Conservation (phyloP, 1,139 yeast genomes). For the Pichia sp. region DNA sequence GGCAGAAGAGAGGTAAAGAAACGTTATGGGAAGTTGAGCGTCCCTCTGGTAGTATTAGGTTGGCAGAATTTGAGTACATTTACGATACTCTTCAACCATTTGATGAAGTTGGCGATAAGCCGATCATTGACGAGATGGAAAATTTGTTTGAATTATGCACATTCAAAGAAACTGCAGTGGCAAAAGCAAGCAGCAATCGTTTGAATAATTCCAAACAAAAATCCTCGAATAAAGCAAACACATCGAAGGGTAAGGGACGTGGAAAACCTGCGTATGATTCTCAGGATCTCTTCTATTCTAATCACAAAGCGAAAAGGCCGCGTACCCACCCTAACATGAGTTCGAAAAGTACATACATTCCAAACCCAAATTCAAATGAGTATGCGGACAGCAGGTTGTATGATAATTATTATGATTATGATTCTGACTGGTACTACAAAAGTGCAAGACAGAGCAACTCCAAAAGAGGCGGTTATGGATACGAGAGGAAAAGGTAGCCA, state of each 20-base stretch:
- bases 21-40: conserved; percentile 65
- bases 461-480: conserved; percentile 5
- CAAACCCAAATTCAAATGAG: background rate
- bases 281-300: conserved; percentile 1
- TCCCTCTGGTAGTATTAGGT: conserved; percentile 42
- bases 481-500: conserved; percentile 5
- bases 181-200: background rate
- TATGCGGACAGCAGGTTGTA: background rate
- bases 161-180: background rate
- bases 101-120: conserved; percentile 35
- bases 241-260: background rate
- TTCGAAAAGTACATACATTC: background rate
- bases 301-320: background rate
- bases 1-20: conserved; percentile 77
- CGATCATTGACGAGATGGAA: conserved; percentile 26
- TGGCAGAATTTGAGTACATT: conserved; percentile 54
- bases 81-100: conserved; percentile 53
- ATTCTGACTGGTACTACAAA: conserved; percentile 7
- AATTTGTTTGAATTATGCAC: conserved; percentile 20
- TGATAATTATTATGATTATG: conserved; percentile 2
- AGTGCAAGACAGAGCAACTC: background rate
- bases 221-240: background rate
- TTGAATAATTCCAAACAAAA: background rate
- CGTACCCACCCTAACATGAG: conserved; percentile 1
- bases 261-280: background rate